Evolutionary conservation across 2,329 filamentous ascomycete genomes (phyloP).

Genomic region (Rutstroemia sydowiana): DNA sequence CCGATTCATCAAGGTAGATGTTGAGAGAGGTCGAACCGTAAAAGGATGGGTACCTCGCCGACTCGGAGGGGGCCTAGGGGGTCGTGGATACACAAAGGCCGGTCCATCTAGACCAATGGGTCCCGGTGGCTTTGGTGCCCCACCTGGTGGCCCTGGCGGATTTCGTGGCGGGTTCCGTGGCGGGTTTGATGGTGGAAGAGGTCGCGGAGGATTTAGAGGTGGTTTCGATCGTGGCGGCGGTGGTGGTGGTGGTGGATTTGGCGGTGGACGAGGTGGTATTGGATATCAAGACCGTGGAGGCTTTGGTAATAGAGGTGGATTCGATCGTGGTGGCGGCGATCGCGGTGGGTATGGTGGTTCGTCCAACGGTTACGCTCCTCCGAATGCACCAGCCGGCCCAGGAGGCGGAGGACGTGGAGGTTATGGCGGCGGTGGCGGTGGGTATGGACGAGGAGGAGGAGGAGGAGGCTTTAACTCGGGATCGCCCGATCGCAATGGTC

Average conservation of each 20-base stretch:
- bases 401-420: conserved; percentile 39
- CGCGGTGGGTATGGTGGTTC: conserved; percentile 25
- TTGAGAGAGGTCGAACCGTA: conserved; percentile 90
- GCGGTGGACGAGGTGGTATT: conserved; percentile 28
- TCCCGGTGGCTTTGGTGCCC: conserved; percentile 52
- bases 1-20: conserved; percentile 85
- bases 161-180: conserved; percentile 39
- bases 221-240: conserved; percentile 29
- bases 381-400: conserved; percentile 55
- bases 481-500: conserved; percentile 29
- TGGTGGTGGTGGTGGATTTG: conserved; percentile 24
- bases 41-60: conserved; percentile 88
- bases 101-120: conserved; percentile 63
- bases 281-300: conserved; percentile 28
- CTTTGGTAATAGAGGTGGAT: conserved; percentile 25
- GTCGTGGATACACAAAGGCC: conserved; percentile 85
- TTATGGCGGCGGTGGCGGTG: conserved; percentile 23
- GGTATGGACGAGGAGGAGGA: conserved; percentile 23
- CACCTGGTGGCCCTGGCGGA: conserved; percentile 39
- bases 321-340: conserved; percentile 16
- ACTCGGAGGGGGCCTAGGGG: conserved; percentile 85
- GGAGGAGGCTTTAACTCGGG: conserved; percentile 24
- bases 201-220: conserved; percentile 42
- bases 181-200: conserved; percentile 37
- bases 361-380: conserved; percentile 45